phyloP scores from a whole-genome alignment of 2,329 filamentous ascomycete species.

The Seiridium cupressi region DNA sequence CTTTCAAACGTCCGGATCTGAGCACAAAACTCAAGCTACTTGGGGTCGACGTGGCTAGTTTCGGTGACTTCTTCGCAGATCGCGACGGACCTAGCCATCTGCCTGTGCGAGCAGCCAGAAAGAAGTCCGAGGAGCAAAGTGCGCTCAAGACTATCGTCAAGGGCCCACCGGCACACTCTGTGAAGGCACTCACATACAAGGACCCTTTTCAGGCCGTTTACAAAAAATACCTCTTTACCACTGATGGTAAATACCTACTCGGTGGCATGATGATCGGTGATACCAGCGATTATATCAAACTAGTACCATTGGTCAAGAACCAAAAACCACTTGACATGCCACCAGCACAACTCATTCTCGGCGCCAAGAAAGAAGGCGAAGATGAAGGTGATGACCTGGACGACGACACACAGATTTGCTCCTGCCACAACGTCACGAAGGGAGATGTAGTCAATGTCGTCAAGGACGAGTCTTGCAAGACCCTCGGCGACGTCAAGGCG shows the following conservation, averaged over 20 bases:
- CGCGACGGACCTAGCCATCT: conserved; percentile 75
- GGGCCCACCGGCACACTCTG: conserved; percentile 55
- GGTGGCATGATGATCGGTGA: conserved; percentile 99
- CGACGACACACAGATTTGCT: conserved; percentile 87
- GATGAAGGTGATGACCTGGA: conserved; percentile 74
- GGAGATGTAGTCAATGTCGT: conserved; percentile 71
- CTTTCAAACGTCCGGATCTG: conserved; percentile 79
- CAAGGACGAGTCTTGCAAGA: conserved; percentile 78
- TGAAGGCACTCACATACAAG: conserved; percentile 84
- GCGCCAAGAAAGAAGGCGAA: conserved; percentile 70
- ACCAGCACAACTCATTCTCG: conserved; percentile 80
- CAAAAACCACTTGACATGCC: conserved; percentile 77
- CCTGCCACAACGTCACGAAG: conserved; percentile 90
- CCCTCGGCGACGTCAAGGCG: conserved; percentile 77
- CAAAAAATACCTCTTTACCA: conserved; percentile 90
- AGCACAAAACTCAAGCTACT: conserved; percentile 91
- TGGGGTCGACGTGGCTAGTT: conserved; percentile 88
- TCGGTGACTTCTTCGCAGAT: conserved; percentile 92
- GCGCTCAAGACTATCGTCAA: conserved; percentile 49
- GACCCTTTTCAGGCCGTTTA: conserved; percentile 87
- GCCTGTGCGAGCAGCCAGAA: conserved; percentile 54
- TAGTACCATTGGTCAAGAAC: conserved; percentile 83
- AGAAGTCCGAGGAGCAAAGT: conserved; percentile 31
- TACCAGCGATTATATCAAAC: conserved; percentile 84
- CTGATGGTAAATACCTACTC: conserved; percentile 84